Evolutionary conservation across 768 basidiomycete genomes (phyloP), one percentile per base, ranked within the genome.

Genomic region (Rhodotorula paludigena): DNA sequence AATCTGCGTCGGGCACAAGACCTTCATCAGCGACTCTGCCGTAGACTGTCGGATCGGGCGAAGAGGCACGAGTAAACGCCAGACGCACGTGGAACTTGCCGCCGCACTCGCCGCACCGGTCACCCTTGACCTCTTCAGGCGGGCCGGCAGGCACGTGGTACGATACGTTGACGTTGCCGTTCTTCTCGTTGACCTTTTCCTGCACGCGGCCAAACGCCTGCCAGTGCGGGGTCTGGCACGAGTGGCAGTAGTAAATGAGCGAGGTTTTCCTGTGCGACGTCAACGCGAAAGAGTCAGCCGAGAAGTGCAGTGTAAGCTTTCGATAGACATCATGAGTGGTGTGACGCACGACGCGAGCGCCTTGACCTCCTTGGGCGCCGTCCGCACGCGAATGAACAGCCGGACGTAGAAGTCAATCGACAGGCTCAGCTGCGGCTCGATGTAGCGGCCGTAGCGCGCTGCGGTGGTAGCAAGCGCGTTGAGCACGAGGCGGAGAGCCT

Each of bases 321-420:
- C 32, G 39, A 51, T n/a, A 16, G 30, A 39, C 12, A 32, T 35
- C 20, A 1, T 28, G 63, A 32, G 45, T 10, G 56, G 65, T 55
- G 45, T 25, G 23, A 82, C 85, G 71, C 75, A 93, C 93, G 85
- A 85, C 32, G 87, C 81, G 9, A 84, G 79, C 68, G 85, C 86
- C 79, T 99, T 99, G 49, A 93, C 92, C 77, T 92, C 86, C 35
- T 87, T 78, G 0, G 92, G 87, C 6, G 86, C 82, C 0, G 87
- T 83, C 59, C 84, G 81, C 9, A 99, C 81, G 16, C 88, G 85
- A 23, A 97, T 85, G 75, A 97, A 99, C 28, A 98, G 75, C 7
- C 96, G 87, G 33, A 96, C 87, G 77, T 99, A 99, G 78, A 98
- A 99, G 75, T 99, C 96, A 75, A 99, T 94, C 23, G 91, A 94